These are phyloP conservation scores for Conticribra guillardii DNA, from an alignment of 108 stramenopile genomes.

Conservation along the genomic window DNA sequence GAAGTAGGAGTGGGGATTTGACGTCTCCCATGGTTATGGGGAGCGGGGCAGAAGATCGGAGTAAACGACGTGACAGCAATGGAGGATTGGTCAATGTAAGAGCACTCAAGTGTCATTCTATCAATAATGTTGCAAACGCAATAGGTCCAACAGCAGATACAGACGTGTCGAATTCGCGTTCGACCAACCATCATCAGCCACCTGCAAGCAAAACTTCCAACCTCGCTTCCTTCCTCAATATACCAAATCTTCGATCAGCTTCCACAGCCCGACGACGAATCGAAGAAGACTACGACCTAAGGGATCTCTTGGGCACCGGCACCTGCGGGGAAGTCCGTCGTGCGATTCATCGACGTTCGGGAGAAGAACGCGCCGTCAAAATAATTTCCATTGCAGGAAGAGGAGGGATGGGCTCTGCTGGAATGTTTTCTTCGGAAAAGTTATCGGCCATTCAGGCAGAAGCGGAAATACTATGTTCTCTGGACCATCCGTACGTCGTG, in stretches of 20 bases:
- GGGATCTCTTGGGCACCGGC: constrained; percentile 89
- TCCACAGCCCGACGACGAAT: constrained; percentile 31
- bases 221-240: background rate
- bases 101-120: constrained; percentile 29
- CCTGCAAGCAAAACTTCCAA: background rate
- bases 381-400: constrained; percentile 68
- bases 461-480: constrained; percentile 77
- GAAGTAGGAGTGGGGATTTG: background rate
- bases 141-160: constrained; percentile 11
- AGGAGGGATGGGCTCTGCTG: constrained; percentile 37
- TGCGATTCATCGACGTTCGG: constrained; percentile 86
- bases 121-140: background rate
- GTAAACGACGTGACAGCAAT: background rate
- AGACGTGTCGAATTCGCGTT: constrained; percentile 4
- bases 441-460: constrained; percentile 63
- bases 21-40: background rate
- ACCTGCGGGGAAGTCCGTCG: constrained; percentile 91
- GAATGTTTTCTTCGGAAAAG: constrained; percentile 45
- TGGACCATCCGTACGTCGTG: constrained; percentile 94
- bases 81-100: constrained; percentile 23
- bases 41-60: background rate
- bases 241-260: constrained; percentile 12
- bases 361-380: constrained; percentile 90
- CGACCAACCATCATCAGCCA: background rate
- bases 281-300: constrained; percentile 88